Percentiles rank a stretch among this genome's conserved stretches.
Conservation (phyloP, 352 stramenopile species). For the Phytopythium mirpurense region DNA sequence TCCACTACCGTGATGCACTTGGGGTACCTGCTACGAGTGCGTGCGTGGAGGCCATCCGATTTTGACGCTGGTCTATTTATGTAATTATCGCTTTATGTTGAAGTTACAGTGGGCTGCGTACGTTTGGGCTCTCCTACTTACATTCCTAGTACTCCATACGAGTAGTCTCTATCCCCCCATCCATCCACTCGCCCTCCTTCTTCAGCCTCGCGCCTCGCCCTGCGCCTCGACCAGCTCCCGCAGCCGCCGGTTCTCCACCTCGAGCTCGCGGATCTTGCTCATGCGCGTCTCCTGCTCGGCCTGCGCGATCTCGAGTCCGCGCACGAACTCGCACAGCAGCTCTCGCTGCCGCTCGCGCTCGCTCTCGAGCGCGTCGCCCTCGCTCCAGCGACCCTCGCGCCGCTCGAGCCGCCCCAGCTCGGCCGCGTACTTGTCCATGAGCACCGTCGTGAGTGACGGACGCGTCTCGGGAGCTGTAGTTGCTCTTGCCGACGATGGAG, state of each 20-base stretch:
- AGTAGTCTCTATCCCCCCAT: too few species aligned
- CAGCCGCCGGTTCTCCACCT: slow-evolving; percentile 57
- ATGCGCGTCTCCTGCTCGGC: slow-evolving; percentile 69
- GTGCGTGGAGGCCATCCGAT: too few species aligned
- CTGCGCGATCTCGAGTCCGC: slow-evolving; percentile 63
- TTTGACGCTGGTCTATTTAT: too few species aligned
- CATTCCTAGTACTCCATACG: too few species aligned
- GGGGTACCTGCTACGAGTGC: too few species aligned
- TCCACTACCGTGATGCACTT: too few species aligned
- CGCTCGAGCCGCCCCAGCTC: slow-evolving; percentile 45
- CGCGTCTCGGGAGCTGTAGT: slow-evolving; percentile 4
- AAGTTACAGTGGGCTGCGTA: too few species aligned
- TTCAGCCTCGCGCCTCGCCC: too few species aligned
- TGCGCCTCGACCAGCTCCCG: slow-evolving; percentile 32
- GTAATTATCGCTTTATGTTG: too few species aligned
- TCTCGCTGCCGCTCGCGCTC: slow-evolving; percentile 39
- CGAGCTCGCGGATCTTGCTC: slow-evolving; percentile 66
- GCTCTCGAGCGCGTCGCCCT: slow-evolving; percentile 15
- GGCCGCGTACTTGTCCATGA: slow-evolving; percentile 55
- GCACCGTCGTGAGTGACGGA: slow-evolving; percentile 47
- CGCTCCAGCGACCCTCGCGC: slow-evolving; percentile 29
- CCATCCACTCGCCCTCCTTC: too few species aligned
- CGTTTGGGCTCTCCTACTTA: too few species aligned
- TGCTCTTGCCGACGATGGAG: neutral
- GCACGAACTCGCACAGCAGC: slow-evolving; percentile 65